Percentiles rank a stretch among this genome's conserved stretches.
Conservation (phyloP, 805 yeast genomes). For the Zygosaccharomyces siamensis region DNA sequence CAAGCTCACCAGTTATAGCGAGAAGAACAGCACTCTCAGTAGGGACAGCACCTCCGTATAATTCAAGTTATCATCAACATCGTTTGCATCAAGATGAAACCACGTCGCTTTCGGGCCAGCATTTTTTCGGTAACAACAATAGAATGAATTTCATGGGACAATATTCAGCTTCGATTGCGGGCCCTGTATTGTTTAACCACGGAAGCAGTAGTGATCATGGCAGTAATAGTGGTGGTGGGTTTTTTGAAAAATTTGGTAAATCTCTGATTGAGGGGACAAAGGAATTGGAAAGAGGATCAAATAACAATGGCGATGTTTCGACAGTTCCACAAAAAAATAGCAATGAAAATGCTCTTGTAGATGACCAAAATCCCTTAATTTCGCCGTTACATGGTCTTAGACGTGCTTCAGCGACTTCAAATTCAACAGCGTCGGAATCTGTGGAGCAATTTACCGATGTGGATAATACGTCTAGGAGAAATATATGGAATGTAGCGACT, state of each 20-base stretch:
- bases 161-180: constrained; percentile 28
- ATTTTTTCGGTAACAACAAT: constrained; percentile 5
- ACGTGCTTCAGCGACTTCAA: constrained; percentile 12
- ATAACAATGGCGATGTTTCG: background rate
- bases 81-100: constrained; percentile 1
- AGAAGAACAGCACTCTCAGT: constrained; percentile 30
- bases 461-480: constrained; percentile 10
- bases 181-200: constrained; percentile 15
- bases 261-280: constrained; percentile 34
- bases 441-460: constrained; percentile 6
- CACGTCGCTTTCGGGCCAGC: constrained; percentile 6
- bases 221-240: constrained; percentile 21
- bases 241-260: constrained; percentile 35
- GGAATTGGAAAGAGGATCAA: constrained; percentile 25
- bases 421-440: constrained; percentile 5
- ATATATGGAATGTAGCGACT: constrained; percentile 29
- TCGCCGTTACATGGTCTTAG: constrained; percentile 1
- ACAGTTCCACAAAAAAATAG: background rate
- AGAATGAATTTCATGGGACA: constrained; percentile 22
- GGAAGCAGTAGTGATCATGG: background rate
- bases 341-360: background rate
- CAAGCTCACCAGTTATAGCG: constrained; percentile 22
- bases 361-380: background rate
- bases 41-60: constrained; percentile 31
- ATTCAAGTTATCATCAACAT: constrained; percentile 3